These are phyloP conservation scores for Fusarium redolens DNA, from an alignment of 2,329 filamentous ascomycete species.

Conservation along the genomic window DNA sequence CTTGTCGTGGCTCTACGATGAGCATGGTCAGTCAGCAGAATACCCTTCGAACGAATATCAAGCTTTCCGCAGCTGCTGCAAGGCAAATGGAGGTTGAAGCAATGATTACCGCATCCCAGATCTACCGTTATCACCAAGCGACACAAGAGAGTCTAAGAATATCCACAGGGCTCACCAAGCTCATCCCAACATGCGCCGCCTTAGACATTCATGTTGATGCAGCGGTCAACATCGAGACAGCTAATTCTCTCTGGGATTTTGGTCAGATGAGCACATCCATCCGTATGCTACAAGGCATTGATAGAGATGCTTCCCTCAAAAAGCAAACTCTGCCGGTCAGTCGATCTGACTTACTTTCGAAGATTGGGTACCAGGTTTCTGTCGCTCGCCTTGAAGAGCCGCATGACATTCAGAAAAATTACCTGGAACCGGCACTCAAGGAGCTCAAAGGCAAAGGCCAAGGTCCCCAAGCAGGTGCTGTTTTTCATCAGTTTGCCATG, in stretches of 20 bases:
- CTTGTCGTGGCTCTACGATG: slow-evolving; percentile 84
- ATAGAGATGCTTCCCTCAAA: slow-evolving; percentile 67
- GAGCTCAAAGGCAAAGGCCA: slow-evolving; percentile 77
- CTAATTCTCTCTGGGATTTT: slow-evolving; percentile 93
- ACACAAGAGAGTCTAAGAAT: slow-evolving; percentile 89
- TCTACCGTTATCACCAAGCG: slow-evolving; percentile 83
- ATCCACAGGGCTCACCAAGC: slow-evolving; percentile 82
- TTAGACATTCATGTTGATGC: slow-evolving; percentile 83
- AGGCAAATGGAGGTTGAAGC: slow-evolving; percentile 79
- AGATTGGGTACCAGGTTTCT: slow-evolving; percentile 88
- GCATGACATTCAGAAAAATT: slow-evolving; percentile 87
- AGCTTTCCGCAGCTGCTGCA: slow-evolving; percentile 71
- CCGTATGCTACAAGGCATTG: slow-evolving; percentile 82
- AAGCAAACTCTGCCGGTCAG: slow-evolving; percentile 79
- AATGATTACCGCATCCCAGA: slow-evolving; percentile 78
- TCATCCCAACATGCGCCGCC: slow-evolving; percentile 75
- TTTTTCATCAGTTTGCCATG: slow-evolving; percentile 93
- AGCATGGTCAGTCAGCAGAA: slow-evolving; percentile 79
- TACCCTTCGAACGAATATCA: slow-evolving; percentile 70
- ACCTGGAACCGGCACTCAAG: slow-evolving; percentile 84
- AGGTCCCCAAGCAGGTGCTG: slow-evolving; percentile 82
- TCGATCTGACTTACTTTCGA: slow-evolving; percentile 83
- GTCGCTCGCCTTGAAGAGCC: slow-evolving; percentile 92
- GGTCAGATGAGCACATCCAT: slow-evolving; percentile 92
- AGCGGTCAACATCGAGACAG: slow-evolving; percentile 82